Evolutionary conservation across 805 yeast species (phyloP).

Genomic region (Cyberlindnera galapagoensis): DNA sequence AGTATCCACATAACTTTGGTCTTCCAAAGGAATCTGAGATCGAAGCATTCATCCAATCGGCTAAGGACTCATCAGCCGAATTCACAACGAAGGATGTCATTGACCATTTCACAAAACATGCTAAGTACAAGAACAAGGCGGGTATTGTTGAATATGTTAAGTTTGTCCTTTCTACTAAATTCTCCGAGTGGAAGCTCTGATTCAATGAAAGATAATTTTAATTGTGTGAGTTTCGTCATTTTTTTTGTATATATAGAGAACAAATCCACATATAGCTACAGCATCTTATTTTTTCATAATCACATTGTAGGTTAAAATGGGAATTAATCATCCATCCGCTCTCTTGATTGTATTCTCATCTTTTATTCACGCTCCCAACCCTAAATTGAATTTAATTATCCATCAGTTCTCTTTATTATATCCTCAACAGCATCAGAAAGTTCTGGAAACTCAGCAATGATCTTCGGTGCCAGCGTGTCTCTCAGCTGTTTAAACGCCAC

Average conservation of each 20-base stretch:
- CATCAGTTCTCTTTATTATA: slow-evolving; percentile 41
- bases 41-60: slow-evolving; percentile 60
- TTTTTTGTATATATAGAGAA: too few species aligned
- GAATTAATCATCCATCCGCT: too few species aligned
- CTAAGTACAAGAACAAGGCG: slow-evolving; percentile 38
- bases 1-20: slow-evolving; percentile 56
- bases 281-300: too few species aligned
- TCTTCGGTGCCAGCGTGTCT: slow-evolving; percentile 60
- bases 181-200: slow-evolving; percentile 18
- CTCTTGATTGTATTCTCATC: too few species aligned
- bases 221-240: too few species aligned
- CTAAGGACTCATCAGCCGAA: slow-evolving; percentile 16
- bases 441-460: slow-evolving; percentile 76
- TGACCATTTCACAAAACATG: slow-evolving; percentile 46
- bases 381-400: slow-evolving; percentile 1
- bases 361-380: background rate
- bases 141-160: slow-evolving; percentile 60
- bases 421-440: slow-evolving; percentile 50
- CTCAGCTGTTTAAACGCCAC: slow-evolving; percentile 57
- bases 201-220: too few species aligned
- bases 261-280: too few species aligned
- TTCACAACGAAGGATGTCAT: slow-evolving; percentile 60
- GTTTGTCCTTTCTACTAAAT: slow-evolving; percentile 39
- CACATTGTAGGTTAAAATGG: too few species aligned
- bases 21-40: slow-evolving; percentile 70